Base-by-base conservation (phyloP, 768 basidiomycete genomes). In the Hydnum rufescens region DNA sequence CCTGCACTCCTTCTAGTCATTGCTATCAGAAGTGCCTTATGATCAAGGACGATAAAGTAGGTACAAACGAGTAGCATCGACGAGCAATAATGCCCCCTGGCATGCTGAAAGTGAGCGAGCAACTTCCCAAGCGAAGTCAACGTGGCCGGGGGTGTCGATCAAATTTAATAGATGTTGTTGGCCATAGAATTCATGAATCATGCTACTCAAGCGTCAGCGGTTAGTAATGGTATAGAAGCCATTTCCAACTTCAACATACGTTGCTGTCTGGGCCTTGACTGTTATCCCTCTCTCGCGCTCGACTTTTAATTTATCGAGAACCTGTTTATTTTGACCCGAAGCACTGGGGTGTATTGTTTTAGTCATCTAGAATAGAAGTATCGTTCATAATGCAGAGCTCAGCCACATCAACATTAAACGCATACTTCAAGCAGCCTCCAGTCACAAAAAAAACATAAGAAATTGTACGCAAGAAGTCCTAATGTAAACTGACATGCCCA, bases 81-180 rank as follows among this genome's bases (percentile, higher is more conserved):
- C 90, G 59, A 96, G 67, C 5, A 75, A 61, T 25, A 80, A 54
- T 3, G 87, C 93, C 5, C 95, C 95, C 67, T 99, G 86, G 58
- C 85, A 95, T 30, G 93, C 89, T 3, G 88, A 80, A 36, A 97
- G 67, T 26, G 86, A 89, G 47, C 95, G 76, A 16, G 88, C 82
- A 31, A 99, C 88, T 65, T 97, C 93, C 79, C 89, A 95, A 54
- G 87, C 76, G 66, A 99, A 99, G 68, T 99, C 95, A 32, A 96
- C 95, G 66, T 99, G 95, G 1, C 95, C 92, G 44, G 93, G 93
- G 0, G 95, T 99, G 65, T 99, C 95, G 59, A 99, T 89, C 26
- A 97, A 70, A 65, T 97, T 97, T 55, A 99, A 71, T 54, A 99
- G 70, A 61, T 85, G 80, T 4, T 65, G 69, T 29, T 69, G 66